Conservation (phyloP, 1,284 basidiomycete genomes). For the Sutorius eximius region DNA sequence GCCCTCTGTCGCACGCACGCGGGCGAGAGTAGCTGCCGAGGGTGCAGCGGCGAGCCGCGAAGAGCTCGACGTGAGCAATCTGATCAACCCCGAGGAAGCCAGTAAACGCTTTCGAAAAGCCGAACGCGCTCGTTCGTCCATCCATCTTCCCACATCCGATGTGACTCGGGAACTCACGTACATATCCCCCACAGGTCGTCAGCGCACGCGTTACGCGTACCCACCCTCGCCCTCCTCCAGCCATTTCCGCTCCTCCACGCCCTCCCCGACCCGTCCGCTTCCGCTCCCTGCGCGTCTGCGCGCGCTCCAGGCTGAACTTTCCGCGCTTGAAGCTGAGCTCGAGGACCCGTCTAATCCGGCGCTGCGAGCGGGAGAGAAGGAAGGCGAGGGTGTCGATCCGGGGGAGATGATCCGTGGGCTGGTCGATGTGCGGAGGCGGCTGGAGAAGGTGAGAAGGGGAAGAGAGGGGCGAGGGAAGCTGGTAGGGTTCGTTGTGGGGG, state of each 20-base stretch:
- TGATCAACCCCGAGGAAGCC: conserved; percentile 60
- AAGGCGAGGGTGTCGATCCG: conserved; percentile 63
- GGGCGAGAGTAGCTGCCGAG: conserved; percentile 30
- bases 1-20: conserved; percentile 40
- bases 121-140: conserved; percentile 56
- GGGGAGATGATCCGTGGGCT: conserved; percentile 74
- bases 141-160: background rate
- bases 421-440: conserved; percentile 65
- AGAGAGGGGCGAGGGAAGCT: conserved; percentile 66
- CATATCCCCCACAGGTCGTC: conserved; percentile 40
- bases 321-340: conserved; percentile 65
- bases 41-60: conserved; percentile 41
- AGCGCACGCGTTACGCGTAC: conserved; percentile 61
- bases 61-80: conserved; percentile 50
- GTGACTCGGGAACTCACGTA: background rate
- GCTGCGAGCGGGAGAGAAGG: conserved; percentile 44
- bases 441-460: conserved; percentile 65
- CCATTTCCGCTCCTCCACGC: conserved; percentile 18
- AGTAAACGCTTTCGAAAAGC: conserved; percentile 66
- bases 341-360: conserved; percentile 69
- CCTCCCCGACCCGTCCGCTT: conserved; percentile 37
- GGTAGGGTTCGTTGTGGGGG: conserved; percentile 61
- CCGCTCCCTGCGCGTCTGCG: conserved; percentile 63
- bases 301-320: conserved; percentile 61
- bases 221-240: conserved; percentile 53